A percentile compares a stretch with the other conserved stretches of the same genome.
Conservation (phyloP, 306 rosid genomes). For the Cicer judaicum region DNA sequence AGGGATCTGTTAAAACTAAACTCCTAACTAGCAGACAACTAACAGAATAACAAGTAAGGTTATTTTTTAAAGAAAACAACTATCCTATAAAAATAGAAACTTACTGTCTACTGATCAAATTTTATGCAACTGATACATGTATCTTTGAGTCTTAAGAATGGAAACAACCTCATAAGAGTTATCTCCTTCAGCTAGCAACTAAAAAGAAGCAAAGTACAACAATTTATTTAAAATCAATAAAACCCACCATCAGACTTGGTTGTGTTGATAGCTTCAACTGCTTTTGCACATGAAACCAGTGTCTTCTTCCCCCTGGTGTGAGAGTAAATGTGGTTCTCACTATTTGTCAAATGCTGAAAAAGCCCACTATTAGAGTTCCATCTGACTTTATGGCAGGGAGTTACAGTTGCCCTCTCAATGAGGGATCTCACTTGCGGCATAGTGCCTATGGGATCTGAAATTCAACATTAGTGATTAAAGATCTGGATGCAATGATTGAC, state of each 20-base stretch:
- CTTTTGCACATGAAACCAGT: constrained; percentile 61
- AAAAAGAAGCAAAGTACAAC: constrained; percentile 23
- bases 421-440: constrained; percentile 59
- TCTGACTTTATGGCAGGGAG: constrained; percentile 53
- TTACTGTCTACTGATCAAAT: background rate
- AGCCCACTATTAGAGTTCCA: constrained; percentile 45
- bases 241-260: constrained; percentile 68
- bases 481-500: constrained; percentile 8
- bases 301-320: constrained; percentile 54
- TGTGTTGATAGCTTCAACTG: constrained; percentile 62
- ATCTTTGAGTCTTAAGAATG: background rate
- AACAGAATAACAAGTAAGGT: background rate
- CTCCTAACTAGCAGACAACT: constrained; percentile 4
- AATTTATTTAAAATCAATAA: constrained; percentile 28
- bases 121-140: constrained; percentile 17
- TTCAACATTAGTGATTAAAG: constrained; percentile 40
- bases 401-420: constrained; percentile 61
- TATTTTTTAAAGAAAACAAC: background rate
- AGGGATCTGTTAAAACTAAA: constrained; percentile 2
- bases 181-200: constrained; percentile 19
- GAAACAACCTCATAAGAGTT: constrained; percentile 2
- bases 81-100: background rate
- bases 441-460: constrained; percentile 65
- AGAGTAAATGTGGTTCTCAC: constrained; percentile 53
- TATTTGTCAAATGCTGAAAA: constrained; percentile 53